Evolutionary conservation across 331 rosid genomes (phyloP), one percentile per base, ranked within the genome.

Genomic region (Prunus yedoensis): DNA sequence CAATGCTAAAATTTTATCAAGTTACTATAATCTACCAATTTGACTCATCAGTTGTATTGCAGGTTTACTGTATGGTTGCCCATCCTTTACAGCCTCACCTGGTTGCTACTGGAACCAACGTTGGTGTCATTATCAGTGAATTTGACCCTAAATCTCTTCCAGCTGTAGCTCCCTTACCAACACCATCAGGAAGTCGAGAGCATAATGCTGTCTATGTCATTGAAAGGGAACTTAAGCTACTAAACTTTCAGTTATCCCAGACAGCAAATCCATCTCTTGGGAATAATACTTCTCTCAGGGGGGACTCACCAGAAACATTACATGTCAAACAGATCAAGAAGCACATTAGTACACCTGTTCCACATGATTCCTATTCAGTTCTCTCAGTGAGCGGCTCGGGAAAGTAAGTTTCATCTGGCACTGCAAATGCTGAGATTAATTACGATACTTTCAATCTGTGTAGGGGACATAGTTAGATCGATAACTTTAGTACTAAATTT

Each of bases 361-460:
- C 98, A n/a, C 98, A 95, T 77, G 98, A 95, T 88, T 93, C 99
- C 16, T 86, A 92, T 80, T 95, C 99, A 5, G 90, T 95, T 77
- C 97, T 95, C 75, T 95, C 99, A 78, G 86, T 92, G 52, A 95
- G 99, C 95, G 89, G 93, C 86, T 95, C 99, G 3, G 99, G 98
- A 84, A 95, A 95, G 99, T 95, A 89, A 88, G 99, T 86, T 77
- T 72, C 85, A 11, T 56, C 76, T 35, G 56, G 68, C 32, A 2
- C 74, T 74, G 5, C 20, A 45, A 52, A 25, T 25, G 25, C 66
- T 27, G 8, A 12, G 4, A 18, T 59, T 58, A 16, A 60, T 18
- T 72, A 58, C 56, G 15, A 15, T 56, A 10, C 16, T 58, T 23
- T 72, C 27, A 41, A 20, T 21, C 4, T 56, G 54, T 59, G 14